Evolutionary conservation across 108 stramenopile species (phyloP), one percentile per base, ranked within the genome.

Genomic region (Nannochloropsis gaditana): DNA sequence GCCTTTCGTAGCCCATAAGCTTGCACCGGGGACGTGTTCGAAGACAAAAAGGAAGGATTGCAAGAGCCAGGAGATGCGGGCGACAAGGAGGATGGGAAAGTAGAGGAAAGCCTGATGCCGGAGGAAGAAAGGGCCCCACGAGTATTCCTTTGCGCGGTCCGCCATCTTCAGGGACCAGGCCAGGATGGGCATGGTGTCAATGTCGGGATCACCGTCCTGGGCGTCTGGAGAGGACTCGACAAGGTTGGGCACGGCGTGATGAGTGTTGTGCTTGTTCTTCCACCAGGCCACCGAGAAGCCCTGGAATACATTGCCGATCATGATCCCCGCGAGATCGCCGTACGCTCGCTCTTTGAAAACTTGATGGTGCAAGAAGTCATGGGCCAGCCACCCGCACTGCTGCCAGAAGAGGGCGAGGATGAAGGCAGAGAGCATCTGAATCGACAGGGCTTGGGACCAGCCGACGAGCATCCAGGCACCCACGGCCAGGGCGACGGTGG

Each of bases 381-480:
- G 99, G 9, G 97, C 96, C 59, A 99, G 92, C 99, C 99, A 99
- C 83, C 99, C 99, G 84, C 96, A 97, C 91, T 99, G 99, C 90
- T 99, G 99, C 93, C 96, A 97, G 91, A 98, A 98, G 21, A 97
- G 88, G 45, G 96, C 99, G 87, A 99, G 90, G 80, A 96, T 82
- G 31, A 95, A 81, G 0, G 97, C 98, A 2, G 94, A 93, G 21
- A 92, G 91, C 85, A 96, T 89, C 90, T 97, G 95, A 80, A 97
- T 91, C 41, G 86, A 81, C 79, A 89, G 79, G 84, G 87, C 91
- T 41, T 96, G 95, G 9, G 91, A 94, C 82, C 79, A 92, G 79
- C 89, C 89, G 41, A 97, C 94, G 90, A 96, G 93, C 50, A 92
- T 90, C 47, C 91, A 90, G 80, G 97, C 92, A 1, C 89, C 82